Evolutionary conservation across 768 basidiomycete species (phyloP).

Genomic region (Kondoa malvinella): DNA sequence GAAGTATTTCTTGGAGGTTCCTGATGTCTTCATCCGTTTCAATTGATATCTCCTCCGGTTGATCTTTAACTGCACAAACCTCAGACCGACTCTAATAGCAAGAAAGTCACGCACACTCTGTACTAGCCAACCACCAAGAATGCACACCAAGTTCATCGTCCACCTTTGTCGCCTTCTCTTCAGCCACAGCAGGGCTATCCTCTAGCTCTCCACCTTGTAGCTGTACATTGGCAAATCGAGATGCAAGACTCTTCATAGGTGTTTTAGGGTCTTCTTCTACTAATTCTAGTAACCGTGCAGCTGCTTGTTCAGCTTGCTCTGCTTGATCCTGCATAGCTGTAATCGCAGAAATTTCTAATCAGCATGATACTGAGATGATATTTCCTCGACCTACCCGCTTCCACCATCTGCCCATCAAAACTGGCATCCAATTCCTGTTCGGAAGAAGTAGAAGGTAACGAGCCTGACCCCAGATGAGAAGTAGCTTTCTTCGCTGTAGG

Average conservation of each 20-base stretch:
- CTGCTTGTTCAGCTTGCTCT: conserved; percentile 83
- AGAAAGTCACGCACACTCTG: conserved; percentile 7
- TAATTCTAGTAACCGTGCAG: conserved; percentile 68
- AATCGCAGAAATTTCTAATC: too few relatives aligned
- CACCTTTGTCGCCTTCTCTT: neutral
- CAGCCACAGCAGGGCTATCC: conserved; percentile 10
- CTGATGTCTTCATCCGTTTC: neutral
- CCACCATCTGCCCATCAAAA: conserved; percentile 42
- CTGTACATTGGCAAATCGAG: neutral
- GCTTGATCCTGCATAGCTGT: conserved; percentile 67
- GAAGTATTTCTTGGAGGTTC: too few relatives aligned
- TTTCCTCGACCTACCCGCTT: too few relatives aligned
- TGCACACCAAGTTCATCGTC: neutral
- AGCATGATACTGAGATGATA: too few relatives aligned
- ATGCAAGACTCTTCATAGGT: neutral
- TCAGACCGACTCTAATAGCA: neutral
- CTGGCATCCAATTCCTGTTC: conserved; percentile 11
- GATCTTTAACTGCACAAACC: neutral
- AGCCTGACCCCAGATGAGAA: neutral
- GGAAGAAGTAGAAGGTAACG: neutral
- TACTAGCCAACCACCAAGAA: conserved; percentile 13
- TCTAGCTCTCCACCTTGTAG: neutral
- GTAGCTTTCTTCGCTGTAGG: neutral
- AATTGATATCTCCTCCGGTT: neutral
- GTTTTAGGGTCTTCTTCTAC: conserved; percentile 52